A percentile compares a stretch with the other conserved stretches of the same genome.
Conservation (phyloP, 768 basidiomycete species). For the Tricholoma terreum region DNA sequence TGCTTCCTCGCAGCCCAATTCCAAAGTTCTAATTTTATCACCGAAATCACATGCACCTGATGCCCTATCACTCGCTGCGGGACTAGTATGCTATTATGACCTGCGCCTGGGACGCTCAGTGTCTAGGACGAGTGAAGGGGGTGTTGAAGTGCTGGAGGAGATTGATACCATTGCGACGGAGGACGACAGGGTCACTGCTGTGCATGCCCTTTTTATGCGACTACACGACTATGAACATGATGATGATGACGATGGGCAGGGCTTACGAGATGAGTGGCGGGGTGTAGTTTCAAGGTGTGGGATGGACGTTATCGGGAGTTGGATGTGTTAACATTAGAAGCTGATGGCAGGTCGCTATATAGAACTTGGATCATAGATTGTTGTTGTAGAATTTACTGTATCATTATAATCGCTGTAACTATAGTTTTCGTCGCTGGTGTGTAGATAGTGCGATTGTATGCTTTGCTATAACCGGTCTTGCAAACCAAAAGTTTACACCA, state of each 20-base stretch:
- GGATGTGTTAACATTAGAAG: not conserved
- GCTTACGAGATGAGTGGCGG: constrained; percentile 5
- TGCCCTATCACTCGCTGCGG: constrained; percentile 3
- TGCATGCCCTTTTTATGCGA: constrained; percentile 7
- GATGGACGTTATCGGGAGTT: constrained; percentile 1
- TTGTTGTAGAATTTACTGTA: no score
- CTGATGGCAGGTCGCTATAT: no score
- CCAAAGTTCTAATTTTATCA: constrained; percentile 2
- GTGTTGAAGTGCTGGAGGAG: not conserved
- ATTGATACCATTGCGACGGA: not conserved
- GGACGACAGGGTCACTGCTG: not conserved
- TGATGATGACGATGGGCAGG: not conserved
- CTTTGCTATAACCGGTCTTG: no score
- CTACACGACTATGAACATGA: constrained; percentile 2
- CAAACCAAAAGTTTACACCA: no score
- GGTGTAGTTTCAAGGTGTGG: constrained; percentile 4
- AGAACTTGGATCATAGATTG: no score
- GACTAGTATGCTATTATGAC: not conserved
- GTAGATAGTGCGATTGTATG: no score
- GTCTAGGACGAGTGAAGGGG: not conserved
- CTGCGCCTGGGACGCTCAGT: not conserved
- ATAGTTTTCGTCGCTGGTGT: no score
- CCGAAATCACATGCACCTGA: constrained; percentile 2
- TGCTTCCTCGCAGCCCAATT: not conserved
- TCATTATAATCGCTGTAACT: no score